Evolutionary conservation across 2,329 filamentous ascomycete genomes (phyloP).

Genomic region (Metarhizium album): DNA sequence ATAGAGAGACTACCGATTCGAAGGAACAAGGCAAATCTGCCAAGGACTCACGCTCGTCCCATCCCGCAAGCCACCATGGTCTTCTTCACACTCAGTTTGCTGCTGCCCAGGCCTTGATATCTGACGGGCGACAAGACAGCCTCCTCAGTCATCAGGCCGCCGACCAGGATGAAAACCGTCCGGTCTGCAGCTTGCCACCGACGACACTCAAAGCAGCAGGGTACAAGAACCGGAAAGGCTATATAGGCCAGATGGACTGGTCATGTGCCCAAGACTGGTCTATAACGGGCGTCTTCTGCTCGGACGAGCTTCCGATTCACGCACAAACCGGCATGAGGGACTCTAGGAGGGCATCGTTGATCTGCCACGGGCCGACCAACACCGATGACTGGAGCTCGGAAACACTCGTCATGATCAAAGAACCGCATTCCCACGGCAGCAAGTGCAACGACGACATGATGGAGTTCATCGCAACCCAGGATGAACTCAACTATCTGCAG

Average conservation of each 20-base stretch:
- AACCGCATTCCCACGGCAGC: not conserved
- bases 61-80: not conserved
- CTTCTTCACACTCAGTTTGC: not conserved
- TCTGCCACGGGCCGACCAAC: not conserved
- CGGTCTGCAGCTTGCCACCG: not conserved
- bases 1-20: not conserved
- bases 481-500: slow-evolving; percentile 84
- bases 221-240: not conserved
- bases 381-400: not conserved
- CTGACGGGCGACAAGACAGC: not conserved
- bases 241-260: not conserved
- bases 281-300: not conserved
- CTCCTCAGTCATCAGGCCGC: not conserved
- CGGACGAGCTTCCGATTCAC: not conserved
- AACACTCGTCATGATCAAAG: not conserved
- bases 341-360: not conserved
- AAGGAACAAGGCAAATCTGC: too few relatives aligned
- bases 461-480: slow-evolving; percentile 59
- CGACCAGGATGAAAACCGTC: not conserved
- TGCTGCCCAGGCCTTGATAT: not conserved
- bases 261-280: not conserved
- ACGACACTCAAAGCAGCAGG: not conserved
- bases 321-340: not conserved
- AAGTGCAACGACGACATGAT: slow-evolving; percentile 19
- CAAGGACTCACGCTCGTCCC: not conserved